Evolutionary conservation across 2,329 filamentous ascomycete species (phyloP).

Genomic region (Tolypocladium cylindrosporum): DNA sequence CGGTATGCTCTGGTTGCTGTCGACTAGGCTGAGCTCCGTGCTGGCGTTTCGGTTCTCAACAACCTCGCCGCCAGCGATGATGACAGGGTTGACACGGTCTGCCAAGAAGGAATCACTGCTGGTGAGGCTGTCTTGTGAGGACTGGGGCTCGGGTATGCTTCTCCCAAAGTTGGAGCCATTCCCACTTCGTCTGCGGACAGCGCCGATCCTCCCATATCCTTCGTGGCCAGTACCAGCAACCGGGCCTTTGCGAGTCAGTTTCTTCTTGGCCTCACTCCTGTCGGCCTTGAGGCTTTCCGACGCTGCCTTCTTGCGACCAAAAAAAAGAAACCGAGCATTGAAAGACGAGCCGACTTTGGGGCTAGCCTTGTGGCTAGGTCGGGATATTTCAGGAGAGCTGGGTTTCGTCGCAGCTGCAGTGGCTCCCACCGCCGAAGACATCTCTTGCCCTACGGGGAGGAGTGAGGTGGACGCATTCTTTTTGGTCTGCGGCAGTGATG

Average conservation of each 20-base stretch:
- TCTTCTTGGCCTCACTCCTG: constrained; percentile 33
- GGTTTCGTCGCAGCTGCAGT: constrained; percentile 10
- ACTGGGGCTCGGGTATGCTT: constrained; percentile 31
- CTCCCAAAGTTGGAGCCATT: constrained; percentile 39
- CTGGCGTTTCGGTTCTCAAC: constrained; percentile 49
- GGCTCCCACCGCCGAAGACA: constrained; percentile 5
- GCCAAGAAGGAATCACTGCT: constrained; percentile 47
- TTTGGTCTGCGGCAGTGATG: constrained; percentile 17
- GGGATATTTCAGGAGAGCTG: constrained; percentile 9
- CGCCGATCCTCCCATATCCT: constrained; percentile 61
- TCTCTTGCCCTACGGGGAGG: constrained; percentile 13
- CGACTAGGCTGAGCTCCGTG: constrained; percentile 35
- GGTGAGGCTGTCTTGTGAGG: constrained; percentile 41
- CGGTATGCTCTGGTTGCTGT: constrained; percentile 38
- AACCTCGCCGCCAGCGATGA: constrained; percentile 54
- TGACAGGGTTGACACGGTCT: constrained; percentile 54
- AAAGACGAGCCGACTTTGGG: constrained; percentile 45
- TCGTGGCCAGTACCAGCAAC: constrained; percentile 91
- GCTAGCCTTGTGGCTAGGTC: constrained; percentile 35
- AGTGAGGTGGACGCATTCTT: constrained; percentile 22
- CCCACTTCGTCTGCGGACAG: constrained; percentile 52
- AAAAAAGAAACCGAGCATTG: constrained; percentile 64
- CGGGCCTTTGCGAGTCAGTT: constrained; percentile 58
- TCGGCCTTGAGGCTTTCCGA: constrained; percentile 36
- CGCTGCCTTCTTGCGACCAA: constrained; percentile 60